These are phyloP conservation scores for Chloroidium sp. DNA, from an alignment of 163 green algal species.

Conservation along the genomic window DNA sequence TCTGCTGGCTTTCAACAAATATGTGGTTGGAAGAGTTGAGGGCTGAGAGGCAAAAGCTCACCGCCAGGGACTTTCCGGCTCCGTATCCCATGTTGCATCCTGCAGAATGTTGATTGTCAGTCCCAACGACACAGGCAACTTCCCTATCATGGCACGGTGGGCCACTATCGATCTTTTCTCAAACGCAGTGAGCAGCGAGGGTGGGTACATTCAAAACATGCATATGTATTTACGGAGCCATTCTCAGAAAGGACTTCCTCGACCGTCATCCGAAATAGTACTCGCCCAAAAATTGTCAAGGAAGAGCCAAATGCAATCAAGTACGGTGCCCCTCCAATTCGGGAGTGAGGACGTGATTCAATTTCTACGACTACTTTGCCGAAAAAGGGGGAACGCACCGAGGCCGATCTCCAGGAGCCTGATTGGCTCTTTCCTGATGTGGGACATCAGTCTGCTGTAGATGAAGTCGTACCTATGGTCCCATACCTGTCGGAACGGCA, in stretches of 20 bases:
- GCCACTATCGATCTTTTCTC: too few species aligned
- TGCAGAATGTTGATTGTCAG: too few species aligned
- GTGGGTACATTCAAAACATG: too few species aligned
- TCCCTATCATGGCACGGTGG: too few species aligned
- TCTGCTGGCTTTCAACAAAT: neutral
- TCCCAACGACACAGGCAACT: too few species aligned
- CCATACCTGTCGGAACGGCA: neutral
- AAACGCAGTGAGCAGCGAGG: too few species aligned
- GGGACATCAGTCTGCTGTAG: neutral
- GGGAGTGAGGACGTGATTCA: neutral
- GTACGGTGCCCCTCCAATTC: too few species aligned
- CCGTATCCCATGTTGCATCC: neutral
- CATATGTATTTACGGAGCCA: too few species aligned
- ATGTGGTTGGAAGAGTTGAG: neutral
- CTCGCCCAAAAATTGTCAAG: too few species aligned
- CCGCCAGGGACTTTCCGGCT: neutral
- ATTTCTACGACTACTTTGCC: neutral
- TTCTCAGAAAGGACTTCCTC: too few species aligned
- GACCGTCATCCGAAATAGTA: too few species aligned
- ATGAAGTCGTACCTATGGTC: neutral
- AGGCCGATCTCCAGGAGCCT: slow-evolving; percentile 5
- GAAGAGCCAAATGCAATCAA: too few species aligned
- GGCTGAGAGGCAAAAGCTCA: neutral
- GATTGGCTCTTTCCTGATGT: neutral
- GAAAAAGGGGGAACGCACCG: neutral